Evolutionary conservation across 2,329 filamentous ascomycete genomes (phyloP).

Genomic region (Neonectria punicea): DNA sequence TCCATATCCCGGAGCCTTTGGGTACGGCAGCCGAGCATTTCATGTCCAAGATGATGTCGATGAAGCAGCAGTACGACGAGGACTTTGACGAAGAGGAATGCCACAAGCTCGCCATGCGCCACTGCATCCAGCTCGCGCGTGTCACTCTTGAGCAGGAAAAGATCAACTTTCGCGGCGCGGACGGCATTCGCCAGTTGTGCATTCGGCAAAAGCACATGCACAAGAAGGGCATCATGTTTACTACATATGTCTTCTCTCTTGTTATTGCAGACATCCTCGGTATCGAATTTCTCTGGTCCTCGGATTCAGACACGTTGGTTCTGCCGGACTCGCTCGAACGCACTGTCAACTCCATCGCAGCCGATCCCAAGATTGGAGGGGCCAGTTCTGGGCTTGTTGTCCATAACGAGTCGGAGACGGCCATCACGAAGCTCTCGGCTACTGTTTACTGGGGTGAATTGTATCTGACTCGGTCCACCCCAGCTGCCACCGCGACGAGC

Average conservation of each 20-base stretch:
- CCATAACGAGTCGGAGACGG: constrained; percentile 35
- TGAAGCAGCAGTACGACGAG: constrained; percentile 22
- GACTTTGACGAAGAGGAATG: constrained; percentile 26
- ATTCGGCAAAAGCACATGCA: constrained; percentile 40
- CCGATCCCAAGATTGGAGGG: constrained; percentile 35
- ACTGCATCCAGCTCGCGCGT: constrained; percentile 37
- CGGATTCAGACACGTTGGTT: constrained; percentile 40
- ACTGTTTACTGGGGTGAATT: constrained; percentile 43
- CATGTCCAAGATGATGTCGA: constrained; percentile 26
- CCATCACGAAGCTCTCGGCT: constrained; percentile 33
- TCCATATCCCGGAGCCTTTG: constrained; percentile 36
- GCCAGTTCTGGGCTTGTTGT: constrained; percentile 39
- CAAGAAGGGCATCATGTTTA: constrained; percentile 44
- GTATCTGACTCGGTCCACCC: constrained; percentile 38
- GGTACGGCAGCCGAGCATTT: constrained; percentile 36
- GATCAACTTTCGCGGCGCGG: constrained; percentile 26
- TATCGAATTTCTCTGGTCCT: constrained; percentile 42
- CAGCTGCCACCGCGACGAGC: constrained; percentile 38
- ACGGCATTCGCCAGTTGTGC: constrained; percentile 34
- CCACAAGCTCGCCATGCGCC: constrained; percentile 31
- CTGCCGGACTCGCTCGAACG: constrained; percentile 31
- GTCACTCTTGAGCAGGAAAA: constrained; percentile 31
- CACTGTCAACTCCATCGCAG: constrained; percentile 35
- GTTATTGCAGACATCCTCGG: constrained; percentile 39
- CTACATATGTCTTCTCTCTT: constrained; percentile 38